Percentiles rank a stretch among this genome's conserved stretches.
Evolutionary conservation across 805 yeast species (phyloP).

Genomic region (Schwanniomyces occidentalis): DNA sequence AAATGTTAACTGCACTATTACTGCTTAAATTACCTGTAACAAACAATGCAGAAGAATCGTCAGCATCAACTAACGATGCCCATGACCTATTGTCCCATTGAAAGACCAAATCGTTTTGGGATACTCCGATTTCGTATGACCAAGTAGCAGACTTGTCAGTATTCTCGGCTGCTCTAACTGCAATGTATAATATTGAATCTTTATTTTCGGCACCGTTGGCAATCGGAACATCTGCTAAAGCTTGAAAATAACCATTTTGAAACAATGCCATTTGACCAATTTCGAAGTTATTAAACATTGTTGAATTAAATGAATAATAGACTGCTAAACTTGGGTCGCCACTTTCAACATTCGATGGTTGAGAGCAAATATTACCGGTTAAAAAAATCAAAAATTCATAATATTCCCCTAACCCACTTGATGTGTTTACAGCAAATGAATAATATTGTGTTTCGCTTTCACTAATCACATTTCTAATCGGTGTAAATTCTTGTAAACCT

Average conservation of each 20-base stretch:
- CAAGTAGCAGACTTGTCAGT: slow-evolving; percentile 42
- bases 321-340: slow-evolving; percentile 32
- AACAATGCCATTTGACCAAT: slow-evolving; percentile 30
- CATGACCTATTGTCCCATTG: slow-evolving; percentile 67
- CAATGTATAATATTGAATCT: slow-evolving; percentile 31
- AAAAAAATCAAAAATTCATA: slow-evolving; percentile 50
- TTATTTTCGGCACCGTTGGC: slow-evolving; percentile 7
- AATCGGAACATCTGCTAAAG: slow-evolving; percentile 35
- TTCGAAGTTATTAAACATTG: slow-evolving; percentile 30
- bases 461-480: slow-evolving; percentile 33
- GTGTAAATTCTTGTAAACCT: slow-evolving; percentile 37
- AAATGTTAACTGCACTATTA: slow-evolving; percentile 9
- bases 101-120: slow-evolving; percentile 60
- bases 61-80: slow-evolving; percentile 66
- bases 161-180: slow-evolving; percentile 42
- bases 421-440: slow-evolving; percentile 45
- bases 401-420: slow-evolving; percentile 45
- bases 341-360: slow-evolving; percentile 25
- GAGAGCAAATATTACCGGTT: slow-evolving; percentile 51
- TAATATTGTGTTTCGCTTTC: slow-evolving; percentile 43
- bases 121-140: slow-evolving; percentile 67
- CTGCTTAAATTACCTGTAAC: slow-evolving; percentile 54
- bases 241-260: slow-evolving; percentile 39
- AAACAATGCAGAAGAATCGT: slow-evolving; percentile 63
- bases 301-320: slow-evolving; percentile 38